These are phyloP conservation scores for Rubroshorea leprosula DNA, from an alignment of 345 rosid genomes.

Conservation along the genomic window DNA sequence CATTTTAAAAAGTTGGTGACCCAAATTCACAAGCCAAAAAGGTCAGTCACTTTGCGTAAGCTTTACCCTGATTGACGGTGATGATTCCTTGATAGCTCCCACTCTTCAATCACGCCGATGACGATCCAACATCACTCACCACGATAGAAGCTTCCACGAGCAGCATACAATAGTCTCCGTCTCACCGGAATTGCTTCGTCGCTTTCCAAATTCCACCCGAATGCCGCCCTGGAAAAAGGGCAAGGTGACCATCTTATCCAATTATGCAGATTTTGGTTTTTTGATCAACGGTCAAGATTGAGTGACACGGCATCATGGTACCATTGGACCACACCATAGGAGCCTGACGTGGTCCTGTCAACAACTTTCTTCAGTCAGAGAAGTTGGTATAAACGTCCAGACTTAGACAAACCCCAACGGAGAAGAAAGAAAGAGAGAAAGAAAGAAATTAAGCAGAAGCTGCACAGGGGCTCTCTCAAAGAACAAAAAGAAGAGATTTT, in stretches of 20 bases:
- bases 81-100: background rate
- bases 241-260: background rate
- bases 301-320: background rate
- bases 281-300: constrained; percentile 11
- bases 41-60: too few relatives aligned
- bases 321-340: constrained; percentile 6
- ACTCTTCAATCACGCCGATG: background rate
- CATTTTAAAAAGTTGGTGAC: background rate
- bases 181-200: too few relatives aligned
- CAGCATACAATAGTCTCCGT: constrained; percentile 16
- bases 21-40: too few relatives aligned
- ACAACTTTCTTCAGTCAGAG: constrained; percentile 15
- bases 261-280: background rate
- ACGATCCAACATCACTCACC: constrained; percentile 11
- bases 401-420: too few relatives aligned
- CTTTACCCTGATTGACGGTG: too few relatives aligned
- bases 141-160: constrained; percentile 2
- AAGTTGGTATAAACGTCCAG: constrained; percentile 26
- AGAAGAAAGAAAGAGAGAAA: background rate
- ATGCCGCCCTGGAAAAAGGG: background rate
- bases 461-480: constrained; percentile 5
- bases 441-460: constrained; percentile 6
- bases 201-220: background rate
- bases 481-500: background rate
- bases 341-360: constrained; percentile 9